Conservation (phyloP, 192 early-diverging fungal genomes). For the Fimicolochytrium jonesii region DNA sequence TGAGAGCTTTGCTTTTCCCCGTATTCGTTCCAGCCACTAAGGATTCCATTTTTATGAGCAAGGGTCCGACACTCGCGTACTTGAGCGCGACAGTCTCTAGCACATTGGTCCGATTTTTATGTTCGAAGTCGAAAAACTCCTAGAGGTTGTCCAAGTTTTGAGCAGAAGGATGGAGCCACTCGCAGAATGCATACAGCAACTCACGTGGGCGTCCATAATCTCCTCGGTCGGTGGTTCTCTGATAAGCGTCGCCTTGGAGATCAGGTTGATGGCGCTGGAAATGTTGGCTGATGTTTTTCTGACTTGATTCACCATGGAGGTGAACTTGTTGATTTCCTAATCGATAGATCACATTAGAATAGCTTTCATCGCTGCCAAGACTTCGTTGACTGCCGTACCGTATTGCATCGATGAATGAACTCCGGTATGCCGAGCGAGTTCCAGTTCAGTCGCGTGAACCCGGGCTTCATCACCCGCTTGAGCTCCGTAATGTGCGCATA, state of each 20-base stretch:
- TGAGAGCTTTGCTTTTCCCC: slow-evolving; percentile 53
- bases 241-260: slow-evolving; percentile 42
- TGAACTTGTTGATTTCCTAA: slow-evolving; percentile 60
- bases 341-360: background rate
- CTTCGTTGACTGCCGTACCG: too few relatives aligned
- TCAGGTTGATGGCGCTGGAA: slow-evolving; percentile 46
- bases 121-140: slow-evolving; percentile 61
- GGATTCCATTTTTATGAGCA: slow-evolving; percentile 62
- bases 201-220: slow-evolving; percentile 55
- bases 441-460: slow-evolving; percentile 60
- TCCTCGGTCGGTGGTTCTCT: slow-evolving; percentile 46
- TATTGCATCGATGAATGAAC: slow-evolving; percentile 55
- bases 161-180: background rate
- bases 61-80: slow-evolving; percentile 55
- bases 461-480: slow-evolving; percentile 59
- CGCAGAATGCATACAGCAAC: too few relatives aligned
- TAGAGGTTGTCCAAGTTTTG: slow-evolving; percentile 5
- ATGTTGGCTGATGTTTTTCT: slow-evolving; percentile 61
- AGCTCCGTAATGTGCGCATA: slow-evolving; percentile 50
- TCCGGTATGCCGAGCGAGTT: slow-evolving; percentile 61
- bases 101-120: slow-evolving; percentile 42
- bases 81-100: slow-evolving; percentile 50
- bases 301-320: slow-evolving; percentile 57
- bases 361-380: too few relatives aligned
- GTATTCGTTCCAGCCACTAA: slow-evolving; percentile 61